These are phyloP conservation scores for Cyclocybe aegerita DNA, from an alignment of 768 basidiomycete species.

Conservation along the genomic window DNA sequence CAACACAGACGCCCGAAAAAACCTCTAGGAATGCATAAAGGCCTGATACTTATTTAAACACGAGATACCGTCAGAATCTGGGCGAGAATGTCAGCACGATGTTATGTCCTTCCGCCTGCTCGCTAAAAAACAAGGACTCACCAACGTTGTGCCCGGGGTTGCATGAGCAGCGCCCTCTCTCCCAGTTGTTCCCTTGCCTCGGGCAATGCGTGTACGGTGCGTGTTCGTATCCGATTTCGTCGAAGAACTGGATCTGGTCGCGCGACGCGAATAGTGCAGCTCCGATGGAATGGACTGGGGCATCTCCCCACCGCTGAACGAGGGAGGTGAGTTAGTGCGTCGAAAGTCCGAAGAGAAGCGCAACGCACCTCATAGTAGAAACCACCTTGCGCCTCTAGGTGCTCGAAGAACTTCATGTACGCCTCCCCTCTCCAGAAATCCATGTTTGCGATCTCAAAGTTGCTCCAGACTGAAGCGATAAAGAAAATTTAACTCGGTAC, in stretches of 20 bases:
- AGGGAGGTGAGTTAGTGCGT: constrained; percentile 8
- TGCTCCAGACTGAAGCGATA: constrained; percentile 49
- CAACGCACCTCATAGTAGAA: constrained; percentile 67
- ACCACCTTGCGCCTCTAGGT: constrained; percentile 60
- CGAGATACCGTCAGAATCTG: constrained; percentile 54
- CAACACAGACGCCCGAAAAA: background rate
- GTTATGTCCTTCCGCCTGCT: too few species aligned
- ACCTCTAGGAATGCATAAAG: constrained; percentile 19
- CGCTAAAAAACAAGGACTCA: constrained; percentile 21
- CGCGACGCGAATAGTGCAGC: constrained; percentile 70
- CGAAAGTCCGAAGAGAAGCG: constrained; percentile 3
- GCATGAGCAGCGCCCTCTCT: constrained; percentile 63
- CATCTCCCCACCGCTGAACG: constrained; percentile 77
- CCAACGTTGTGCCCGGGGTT: constrained; percentile 62
- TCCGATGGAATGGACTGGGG: constrained; percentile 83
- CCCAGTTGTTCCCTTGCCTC: constrained; percentile 40
- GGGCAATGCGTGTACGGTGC: constrained; percentile 76
- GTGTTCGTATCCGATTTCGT: constrained; percentile 82
- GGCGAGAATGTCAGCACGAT: background rate
- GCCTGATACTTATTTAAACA: constrained; percentile 50
- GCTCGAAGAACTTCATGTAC: constrained; percentile 65
- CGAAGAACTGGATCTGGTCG: constrained; percentile 79
- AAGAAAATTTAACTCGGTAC: background rate
- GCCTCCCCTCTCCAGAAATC: constrained; percentile 65
- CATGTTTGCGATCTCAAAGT: constrained; percentile 75